Base-by-base conservation (phyloP, 2,329 filamentous ascomycete species). In the Didymella sp. region DNA sequence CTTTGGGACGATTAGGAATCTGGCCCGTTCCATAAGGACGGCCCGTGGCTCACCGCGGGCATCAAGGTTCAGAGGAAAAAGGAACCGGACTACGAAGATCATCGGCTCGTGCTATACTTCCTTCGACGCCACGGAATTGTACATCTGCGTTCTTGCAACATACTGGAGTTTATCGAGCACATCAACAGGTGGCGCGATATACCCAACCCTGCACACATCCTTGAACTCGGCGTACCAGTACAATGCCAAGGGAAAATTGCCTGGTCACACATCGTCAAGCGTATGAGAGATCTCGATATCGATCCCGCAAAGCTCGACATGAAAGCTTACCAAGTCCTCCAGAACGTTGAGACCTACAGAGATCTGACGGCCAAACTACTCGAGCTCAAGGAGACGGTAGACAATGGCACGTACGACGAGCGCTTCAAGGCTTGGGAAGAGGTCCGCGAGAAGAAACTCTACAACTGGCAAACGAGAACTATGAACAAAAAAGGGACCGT, bases 1-100 rank as follows among this genome's bases (percentile, higher is more conserved):
- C 48, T 57, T 3, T 57, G 54, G 54, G 19, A 48, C 19, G 54
- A 57, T 22, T 57, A 48, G 54, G 33, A 43, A 43, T 38, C 54
- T 6, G 17, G 19, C 4, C 42, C 48, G 7, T 57, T 38, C n/a
- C 8, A 12, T 4, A 21, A 22, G 22, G 13, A 24, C 19, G 19
- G 17, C 12, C 27, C 24, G 3, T 57, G 54, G 48, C 37, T 51
- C 11, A 38, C 21, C 12, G 24, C 33, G 24, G 37, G 43, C 12
- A 17, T 51, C 9, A 17, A 35, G 6, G 47, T 38, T 3, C 17
- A 31, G 19, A 15, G 13, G 7, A 38, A 24, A 12, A 25, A 42
- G 22, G 43, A 51, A 27, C 5, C 19, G 2, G 33, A 27, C 17
- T 43, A 48, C 15, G 41, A 43, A n/a, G 54, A 48, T 9, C 35